Percentiles rank a stretch among this genome's conserved stretches.
These are phyloP conservation scores for Candida berthetii DNA, from an alignment of 805 yeast genomes.

Conservation along the genomic window DNA sequence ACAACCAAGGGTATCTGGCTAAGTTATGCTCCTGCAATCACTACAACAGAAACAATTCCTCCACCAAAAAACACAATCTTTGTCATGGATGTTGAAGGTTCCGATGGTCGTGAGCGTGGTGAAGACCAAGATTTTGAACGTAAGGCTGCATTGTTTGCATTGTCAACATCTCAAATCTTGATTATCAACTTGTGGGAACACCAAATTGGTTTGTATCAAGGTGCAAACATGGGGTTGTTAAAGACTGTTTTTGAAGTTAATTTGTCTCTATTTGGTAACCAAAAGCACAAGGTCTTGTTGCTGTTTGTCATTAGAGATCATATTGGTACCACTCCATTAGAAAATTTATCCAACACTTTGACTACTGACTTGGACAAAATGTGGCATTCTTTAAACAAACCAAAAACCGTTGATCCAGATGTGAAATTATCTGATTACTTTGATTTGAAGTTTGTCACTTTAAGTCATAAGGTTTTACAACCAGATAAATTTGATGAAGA, in stretches of 20 bases:
- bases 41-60: constrained; percentile 9
- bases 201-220: constrained; percentile 95
- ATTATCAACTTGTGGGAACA: constrained; percentile 96
- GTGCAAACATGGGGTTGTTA: constrained; percentile 93
- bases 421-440: constrained; percentile 68
- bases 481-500: constrained; percentile 61
- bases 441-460: constrained; percentile 73
- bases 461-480: constrained; percentile 82
- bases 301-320: constrained; percentile 92
- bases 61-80: constrained; percentile 39
- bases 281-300: constrained; percentile 54
- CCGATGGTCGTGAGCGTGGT: constrained; percentile 96
- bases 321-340: constrained; percentile 79
- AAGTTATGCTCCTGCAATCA: constrained; percentile 45
- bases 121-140: constrained; percentile 98
- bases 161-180: constrained; percentile 84
- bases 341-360: constrained; percentile 62
- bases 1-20: constrained; percentile 86
- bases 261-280: constrained; percentile 71
- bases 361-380: constrained; percentile 64
- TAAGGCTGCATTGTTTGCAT: constrained; percentile 91
- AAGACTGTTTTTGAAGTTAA: constrained; percentile 97
- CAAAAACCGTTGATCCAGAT: constrained; percentile 46
- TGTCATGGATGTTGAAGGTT: constrained; percentile 97
- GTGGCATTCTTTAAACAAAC: constrained; percentile 77